phyloP scores from a whole-genome alignment of 2,329 filamentous ascomycete species.

The Pestalotiopsis sp. region DNA sequence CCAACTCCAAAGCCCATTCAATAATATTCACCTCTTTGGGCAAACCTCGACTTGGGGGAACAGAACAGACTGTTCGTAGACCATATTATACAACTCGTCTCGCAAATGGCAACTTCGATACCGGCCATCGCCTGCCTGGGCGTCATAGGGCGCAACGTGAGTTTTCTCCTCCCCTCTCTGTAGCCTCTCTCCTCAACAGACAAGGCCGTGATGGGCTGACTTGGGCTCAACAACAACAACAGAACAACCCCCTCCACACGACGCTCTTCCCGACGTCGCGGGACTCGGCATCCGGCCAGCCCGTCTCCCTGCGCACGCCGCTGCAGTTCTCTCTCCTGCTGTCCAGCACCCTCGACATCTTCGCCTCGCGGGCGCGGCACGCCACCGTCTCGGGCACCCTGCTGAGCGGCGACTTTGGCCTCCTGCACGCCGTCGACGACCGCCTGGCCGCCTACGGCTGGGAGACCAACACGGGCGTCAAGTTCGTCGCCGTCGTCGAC shows the following conservation, averaged over 20 bases:
- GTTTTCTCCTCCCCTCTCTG: slow-evolving; percentile 23
- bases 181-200: neutral
- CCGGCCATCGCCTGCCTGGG: slow-evolving; percentile 91
- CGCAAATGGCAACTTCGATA: slow-evolving; percentile 59
- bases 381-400: slow-evolving; percentile 51
- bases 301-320: slow-evolving; percentile 64
- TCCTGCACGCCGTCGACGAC: slow-evolving; percentile 93
- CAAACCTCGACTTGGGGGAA: neutral
- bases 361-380: slow-evolving; percentile 79
- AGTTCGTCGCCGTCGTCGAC: slow-evolving; percentile 88
- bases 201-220: neutral
- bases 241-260: slow-evolving; percentile 97
- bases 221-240: slow-evolving; percentile 9
- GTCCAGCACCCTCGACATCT: slow-evolving; percentile 89
- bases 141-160: slow-evolving; percentile 89
- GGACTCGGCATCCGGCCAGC: slow-evolving; percentile 42
- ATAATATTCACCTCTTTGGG: neutral
- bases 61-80: neutral
- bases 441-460: slow-evolving; percentile 91
- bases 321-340: slow-evolving; percentile 92
- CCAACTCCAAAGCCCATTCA: neutral
- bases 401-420: slow-evolving; percentile 81
- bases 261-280: slow-evolving; percentile 75
- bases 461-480: slow-evolving; percentile 93
- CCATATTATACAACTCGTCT: neutral